Conservation (phyloP, 768 basidiomycete species). For the Bullera alba region DNA sequence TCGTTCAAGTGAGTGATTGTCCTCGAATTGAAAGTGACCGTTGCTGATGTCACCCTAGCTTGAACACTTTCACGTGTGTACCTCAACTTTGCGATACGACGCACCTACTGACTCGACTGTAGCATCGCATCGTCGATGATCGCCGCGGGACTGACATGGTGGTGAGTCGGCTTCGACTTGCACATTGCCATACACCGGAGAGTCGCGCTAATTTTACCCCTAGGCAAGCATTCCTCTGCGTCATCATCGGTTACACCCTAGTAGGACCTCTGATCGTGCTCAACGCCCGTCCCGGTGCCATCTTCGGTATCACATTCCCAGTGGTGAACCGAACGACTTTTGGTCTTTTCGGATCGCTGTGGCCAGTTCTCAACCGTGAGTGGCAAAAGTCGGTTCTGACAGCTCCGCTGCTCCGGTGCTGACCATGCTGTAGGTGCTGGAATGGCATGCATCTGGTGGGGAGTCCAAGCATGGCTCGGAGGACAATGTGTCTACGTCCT, state of each 20-base stretch:
- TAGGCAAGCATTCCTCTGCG: slow-evolving; percentile 58
- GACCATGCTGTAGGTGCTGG: slow-evolving; percentile 10
- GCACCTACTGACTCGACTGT: background rate
- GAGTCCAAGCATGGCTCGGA: slow-evolving; percentile 61
- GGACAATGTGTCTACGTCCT: slow-evolving; percentile 68
- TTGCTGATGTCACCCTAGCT: background rate
- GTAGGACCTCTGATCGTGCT: slow-evolving; percentile 66
- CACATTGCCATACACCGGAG: background rate
- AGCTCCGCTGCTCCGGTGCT: background rate
- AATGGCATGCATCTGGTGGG: slow-evolving; percentile 44
- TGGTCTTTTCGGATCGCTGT: slow-evolving; percentile 68
- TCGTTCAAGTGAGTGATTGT: slow-evolving; percentile 48
- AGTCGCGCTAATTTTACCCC: slow-evolving; percentile 43
- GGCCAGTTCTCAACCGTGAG: slow-evolving; percentile 60
- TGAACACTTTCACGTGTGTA: slow-evolving; percentile 38
- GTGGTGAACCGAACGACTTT: slow-evolving; percentile 57
- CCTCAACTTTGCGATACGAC: background rate
- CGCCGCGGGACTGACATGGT: slow-evolving; percentile 32
- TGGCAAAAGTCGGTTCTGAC: slow-evolving; percentile 2
- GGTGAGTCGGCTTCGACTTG: slow-evolving; percentile 13
- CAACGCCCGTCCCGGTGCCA: slow-evolving; percentile 70
- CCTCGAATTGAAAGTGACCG: background rate
- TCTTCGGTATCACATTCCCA: slow-evolving; percentile 60
- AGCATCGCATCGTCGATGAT: slow-evolving; percentile 44
- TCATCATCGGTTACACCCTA: slow-evolving; percentile 52